A percentile compares a stretch with the other conserved stretches of the same genome.
These are phyloP conservation scores for Sporothrix globosa DNA, from an alignment of 2,329 filamentous ascomycete species.

Conservation along the genomic window DNA sequence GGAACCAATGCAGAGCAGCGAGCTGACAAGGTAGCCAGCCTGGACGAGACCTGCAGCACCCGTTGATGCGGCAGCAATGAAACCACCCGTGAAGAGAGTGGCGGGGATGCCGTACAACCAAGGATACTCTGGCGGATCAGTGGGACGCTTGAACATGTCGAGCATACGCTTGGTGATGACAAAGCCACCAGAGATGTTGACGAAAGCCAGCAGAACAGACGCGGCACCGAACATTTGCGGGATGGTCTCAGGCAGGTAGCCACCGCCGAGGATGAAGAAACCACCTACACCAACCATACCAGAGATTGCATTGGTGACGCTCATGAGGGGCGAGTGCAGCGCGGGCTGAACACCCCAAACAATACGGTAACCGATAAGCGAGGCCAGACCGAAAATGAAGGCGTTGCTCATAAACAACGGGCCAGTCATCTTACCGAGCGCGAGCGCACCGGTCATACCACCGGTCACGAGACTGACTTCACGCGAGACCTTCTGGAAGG, in stretches of 20 bases:
- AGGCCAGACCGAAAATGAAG: constrained; percentile 82
- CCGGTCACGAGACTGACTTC: constrained; percentile 75
- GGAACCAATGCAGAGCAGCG: constrained; percentile 81
- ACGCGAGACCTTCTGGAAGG: constrained; percentile 77
- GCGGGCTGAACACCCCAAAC: constrained; percentile 86
- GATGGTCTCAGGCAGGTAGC: constrained; percentile 74
- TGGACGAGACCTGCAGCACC: constrained; percentile 84
- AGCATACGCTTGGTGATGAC: constrained; percentile 93
- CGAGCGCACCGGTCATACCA: constrained; percentile 74
- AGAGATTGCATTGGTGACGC: constrained; percentile 89
- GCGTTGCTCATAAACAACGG: constrained; percentile 87
- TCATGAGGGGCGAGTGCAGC: constrained; percentile 87
- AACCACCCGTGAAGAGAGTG: constrained; percentile 77
- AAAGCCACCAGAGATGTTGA: constrained; percentile 87
- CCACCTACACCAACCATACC: constrained; percentile 89
- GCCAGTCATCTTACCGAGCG: constrained; percentile 77
- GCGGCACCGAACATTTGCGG: constrained; percentile 77
- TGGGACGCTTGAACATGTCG: constrained; percentile 86
- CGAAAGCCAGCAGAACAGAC: constrained; percentile 82
- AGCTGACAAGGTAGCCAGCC: constrained; percentile 84
- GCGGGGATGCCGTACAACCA: constrained; percentile 84
- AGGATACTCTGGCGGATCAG: constrained; percentile 84
- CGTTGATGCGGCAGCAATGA: constrained; percentile 75
- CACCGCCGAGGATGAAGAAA: constrained; percentile 85
- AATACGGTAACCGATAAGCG: constrained; percentile 83